Evolutionary conservation across 208 protist species (phyloP), one percentile per base, ranked within the genome.

Genomic region (Zelonia costaricensis): DNA sequence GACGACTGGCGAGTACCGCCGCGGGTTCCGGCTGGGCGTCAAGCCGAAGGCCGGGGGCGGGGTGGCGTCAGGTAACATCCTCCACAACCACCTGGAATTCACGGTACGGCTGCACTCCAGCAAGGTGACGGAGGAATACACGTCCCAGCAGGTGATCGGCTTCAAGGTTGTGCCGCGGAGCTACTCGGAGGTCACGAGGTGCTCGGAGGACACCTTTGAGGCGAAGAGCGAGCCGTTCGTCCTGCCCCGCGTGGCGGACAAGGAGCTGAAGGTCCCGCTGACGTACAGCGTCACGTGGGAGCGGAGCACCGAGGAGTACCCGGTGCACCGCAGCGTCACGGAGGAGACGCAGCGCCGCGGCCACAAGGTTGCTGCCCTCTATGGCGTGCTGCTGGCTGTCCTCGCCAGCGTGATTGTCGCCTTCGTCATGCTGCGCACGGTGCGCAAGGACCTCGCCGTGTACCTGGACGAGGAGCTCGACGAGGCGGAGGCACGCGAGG

Each of bases 1-100:
- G 0, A 35, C 18, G 2, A 22, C 2, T 33, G n/a, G 25, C 27
- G 28, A 9, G 9, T 76, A 55, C 30, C 45, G 46, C 6, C 38
- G 62, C 12, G 81, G 84, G 4, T 84, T 81, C 46, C 25, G 55
- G 0, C 53, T 90, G 35, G 83, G 83, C n/a, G 12, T 49, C 9
- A 9, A 2, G 10, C 2, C 9, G 1, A 12, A 0, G 22, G 12
- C 3, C 20, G n/a, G 9, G 13, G 36, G 3, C 13, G 4, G 1
- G 5, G n/a, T 47, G 8, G 4, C 18, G 15, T 44, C 28, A 10
- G 18, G 4, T 38, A 30, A 47, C 4, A 28, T 18, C 3, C 44
- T 94, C 44, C 44, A 89, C 74, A 94, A 94, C 56, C 80, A 91
- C 61, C 39, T 94, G 9, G 51, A 57, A 9, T 92, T 94, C 52